Evolutionary conservation across 139 green algal genomes (phyloP).

Genomic region (Axilococcus clingmanii): DNA sequence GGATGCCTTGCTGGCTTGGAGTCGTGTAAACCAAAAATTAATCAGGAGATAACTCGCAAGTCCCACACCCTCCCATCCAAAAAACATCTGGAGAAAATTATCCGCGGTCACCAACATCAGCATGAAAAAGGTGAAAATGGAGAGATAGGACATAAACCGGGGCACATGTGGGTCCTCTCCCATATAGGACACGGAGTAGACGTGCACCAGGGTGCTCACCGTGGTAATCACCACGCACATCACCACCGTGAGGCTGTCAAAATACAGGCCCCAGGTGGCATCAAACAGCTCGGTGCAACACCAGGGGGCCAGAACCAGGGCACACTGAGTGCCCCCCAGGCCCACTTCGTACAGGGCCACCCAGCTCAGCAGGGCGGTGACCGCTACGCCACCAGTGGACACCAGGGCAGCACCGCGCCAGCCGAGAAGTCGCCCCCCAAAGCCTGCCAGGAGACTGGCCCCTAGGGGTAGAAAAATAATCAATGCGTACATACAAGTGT

Average conservation of each 20-base stretch:
- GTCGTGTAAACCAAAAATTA: conserved; percentile 60
- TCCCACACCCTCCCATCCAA: conserved; percentile 62
- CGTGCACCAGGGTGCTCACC: conserved; percentile 51
- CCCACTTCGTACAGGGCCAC: conserved; percentile 47
- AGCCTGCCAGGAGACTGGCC: conserved; percentile 36
- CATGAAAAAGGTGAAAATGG: conserved; percentile 57
- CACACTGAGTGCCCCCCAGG: conserved; percentile 27
- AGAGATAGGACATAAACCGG: conserved; percentile 49
- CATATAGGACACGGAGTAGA: conserved; percentile 59
- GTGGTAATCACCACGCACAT: conserved; percentile 50
- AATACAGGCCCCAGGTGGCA: conserved; percentile 47
- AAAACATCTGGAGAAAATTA: conserved; percentile 54
- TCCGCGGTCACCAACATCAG: conserved; percentile 40
- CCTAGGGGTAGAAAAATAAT: conserved; percentile 46
- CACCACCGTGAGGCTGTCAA: conserved; percentile 48
- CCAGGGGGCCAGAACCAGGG: conserved; percentile 27
- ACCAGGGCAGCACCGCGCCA: conserved; percentile 35
- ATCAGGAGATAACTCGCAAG: conserved; percentile 59
- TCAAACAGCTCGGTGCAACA: conserved; percentile 48
- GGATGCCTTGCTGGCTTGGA: conserved; percentile 45
- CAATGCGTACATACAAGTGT: conserved; percentile 41
- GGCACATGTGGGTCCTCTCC: conserved; percentile 41
- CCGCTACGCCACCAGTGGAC: conserved; percentile 25
- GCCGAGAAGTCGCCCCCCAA: conserved; percentile 42
- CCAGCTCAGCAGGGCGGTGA: conserved; percentile 31